Evolutionary conservation across 2,329 filamentous ascomycete species (phyloP).

Genomic region (Diplodia seriata): DNA sequence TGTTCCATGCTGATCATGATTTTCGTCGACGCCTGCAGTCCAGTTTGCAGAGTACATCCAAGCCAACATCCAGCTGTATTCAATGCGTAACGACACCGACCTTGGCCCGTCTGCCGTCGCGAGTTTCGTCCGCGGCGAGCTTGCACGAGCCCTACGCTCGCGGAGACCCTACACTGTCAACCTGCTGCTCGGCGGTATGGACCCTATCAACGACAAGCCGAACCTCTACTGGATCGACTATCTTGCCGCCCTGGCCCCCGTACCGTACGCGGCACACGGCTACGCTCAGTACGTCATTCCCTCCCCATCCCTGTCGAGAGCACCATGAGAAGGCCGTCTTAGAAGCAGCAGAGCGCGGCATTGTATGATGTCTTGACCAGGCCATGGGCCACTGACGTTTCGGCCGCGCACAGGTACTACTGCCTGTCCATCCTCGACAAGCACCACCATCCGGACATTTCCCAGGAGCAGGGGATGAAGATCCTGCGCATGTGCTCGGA

Average conservation of each 20-base stretch:
- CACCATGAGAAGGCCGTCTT: not conserved
- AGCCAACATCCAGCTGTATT: constrained; percentile 97
- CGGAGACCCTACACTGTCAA: constrained; percentile 97
- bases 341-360: not conserved
- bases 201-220: constrained; percentile 89
- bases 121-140: constrained; percentile 91
- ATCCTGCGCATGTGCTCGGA: constrained; percentile 94
- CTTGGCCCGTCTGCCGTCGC: constrained; percentile 88
- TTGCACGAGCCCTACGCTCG: constrained; percentile 88
- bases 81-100: constrained; percentile 95
- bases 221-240: constrained; percentile 98
- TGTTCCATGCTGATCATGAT: constrained; percentile 36
- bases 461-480: constrained; percentile 86
- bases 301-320: not conserved
- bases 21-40: constrained; percentile 60
- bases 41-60: constrained; percentile 99
- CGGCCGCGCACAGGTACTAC: constrained; percentile 74
- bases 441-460: constrained; percentile 95
- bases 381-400: not conserved
- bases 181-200: constrained; percentile 90
- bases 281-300: constrained; percentile 81
- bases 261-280: constrained; percentile 96
- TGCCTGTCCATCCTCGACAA: constrained; percentile 97
- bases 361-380: not conserved
- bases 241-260: constrained; percentile 82